Evolutionary conservation across 768 basidiomycete species (phyloP), one percentile per base, ranked within the genome.

Genomic region (Xanthoconium stramineum): DNA sequence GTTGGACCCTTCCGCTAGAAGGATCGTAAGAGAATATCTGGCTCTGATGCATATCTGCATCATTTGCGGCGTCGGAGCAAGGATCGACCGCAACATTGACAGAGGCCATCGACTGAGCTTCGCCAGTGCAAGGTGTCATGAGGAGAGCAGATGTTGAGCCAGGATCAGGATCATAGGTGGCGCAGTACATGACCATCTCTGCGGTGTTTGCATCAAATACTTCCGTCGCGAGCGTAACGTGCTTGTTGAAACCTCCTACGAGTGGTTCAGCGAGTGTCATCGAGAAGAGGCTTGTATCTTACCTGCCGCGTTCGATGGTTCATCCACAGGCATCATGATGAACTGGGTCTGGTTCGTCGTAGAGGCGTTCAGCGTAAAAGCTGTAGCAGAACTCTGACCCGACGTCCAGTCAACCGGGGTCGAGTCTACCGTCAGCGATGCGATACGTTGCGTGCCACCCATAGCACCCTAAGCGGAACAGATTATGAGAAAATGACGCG

Each of bases 21-120:
- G 71, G 64, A 60, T 85, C 73, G 65, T 81, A 89, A 33, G 77
- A 68, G 68, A 90, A 91, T 6, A 74, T 60, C 67, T 91, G 88
- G 59, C 80, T 83, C 61, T 69, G 70, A 61, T 79, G 74, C 11
- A 29, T 15, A 47, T 49, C 43, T 24, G 40, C 51, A 5, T 58
- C 49, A 17, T 42, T 20, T 43, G 10, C 28, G 30, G 40, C 59
- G 36, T 38, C 40, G 14, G 44, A 33, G 29, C 61, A 69, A 13
- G 67, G 39, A n/a, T 55, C 62, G 6, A 12, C 13, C 32, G 15
- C 29, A 5, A 52, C 49, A 47, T 53, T 30, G 6, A 14, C 33
- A 7, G 38, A 13, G 36, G 52, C 28, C 0, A 15, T n/a, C 7
- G 56, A 43, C 4, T 47, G 46, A 29, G 45, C 58, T 28, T 57